A percentile compares a stretch with the other conserved stretches of the same genome.
Conservation (phyloP, 208 protist genomes). For the Strigomonas culicis region DNA sequence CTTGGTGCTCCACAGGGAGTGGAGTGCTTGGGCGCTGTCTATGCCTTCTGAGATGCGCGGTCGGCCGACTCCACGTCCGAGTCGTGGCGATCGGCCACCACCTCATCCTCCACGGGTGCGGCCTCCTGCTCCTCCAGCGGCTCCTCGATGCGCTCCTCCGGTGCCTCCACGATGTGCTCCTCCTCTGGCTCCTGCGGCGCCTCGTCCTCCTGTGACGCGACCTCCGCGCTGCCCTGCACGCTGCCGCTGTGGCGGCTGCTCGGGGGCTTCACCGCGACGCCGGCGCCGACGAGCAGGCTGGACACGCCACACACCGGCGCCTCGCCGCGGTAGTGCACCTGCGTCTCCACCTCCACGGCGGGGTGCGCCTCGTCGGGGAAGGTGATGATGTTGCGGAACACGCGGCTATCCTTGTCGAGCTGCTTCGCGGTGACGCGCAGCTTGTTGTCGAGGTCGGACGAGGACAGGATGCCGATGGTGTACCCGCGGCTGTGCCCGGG, state of each 20-base stretch:
- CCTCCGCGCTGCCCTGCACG: neutral
- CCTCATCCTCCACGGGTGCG: neutral
- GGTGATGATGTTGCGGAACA: constrained; percentile 41
- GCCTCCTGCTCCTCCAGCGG: neutral
- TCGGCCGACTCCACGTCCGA: neutral
- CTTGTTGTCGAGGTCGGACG: constrained; percentile 26
- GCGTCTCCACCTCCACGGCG: constrained; percentile 31
- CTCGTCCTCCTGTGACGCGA: neutral
- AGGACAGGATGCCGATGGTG: constrained; percentile 40
- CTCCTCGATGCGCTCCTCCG: neutral
- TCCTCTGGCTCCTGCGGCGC: neutral
- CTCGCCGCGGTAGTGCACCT: constrained; percentile 25
- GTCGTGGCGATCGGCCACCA: neutral
- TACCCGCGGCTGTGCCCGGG: constrained; percentile 33
- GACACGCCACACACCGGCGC: constrained; percentile 10
- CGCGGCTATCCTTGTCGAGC: constrained; percentile 24
- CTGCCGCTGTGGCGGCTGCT: neutral
- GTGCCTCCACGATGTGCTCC: neutral
- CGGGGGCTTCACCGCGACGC: neutral
- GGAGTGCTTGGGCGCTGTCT: neutral
- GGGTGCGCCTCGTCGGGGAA: constrained; percentile 17
- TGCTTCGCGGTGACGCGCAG: constrained; percentile 38
- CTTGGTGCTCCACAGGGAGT: neutral
- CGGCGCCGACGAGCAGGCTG: neutral
- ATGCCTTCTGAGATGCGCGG: neutral